Base-by-base conservation (phyloP, 2,329 filamentous ascomycete genomes). In the Trichoderma sp. region DNA sequence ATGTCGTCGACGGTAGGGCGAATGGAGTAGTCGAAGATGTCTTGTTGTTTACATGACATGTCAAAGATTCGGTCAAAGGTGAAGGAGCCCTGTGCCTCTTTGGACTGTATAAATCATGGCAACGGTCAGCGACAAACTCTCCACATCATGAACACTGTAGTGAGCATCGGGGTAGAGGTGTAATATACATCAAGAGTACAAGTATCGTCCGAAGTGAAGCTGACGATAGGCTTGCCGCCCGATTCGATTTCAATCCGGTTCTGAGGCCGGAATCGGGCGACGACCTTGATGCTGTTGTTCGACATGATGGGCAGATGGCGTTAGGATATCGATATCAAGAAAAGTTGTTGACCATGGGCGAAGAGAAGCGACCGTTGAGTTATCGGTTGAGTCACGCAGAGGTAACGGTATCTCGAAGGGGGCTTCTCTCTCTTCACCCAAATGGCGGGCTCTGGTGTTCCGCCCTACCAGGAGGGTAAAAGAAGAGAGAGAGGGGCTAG, bases 21-120 rank as follows among this genome's bases (percentile, higher is more conserved):
- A 82, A 99, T 98, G 56, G 96, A 98, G 85, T 96, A 99, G 83
- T 98, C 93, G 85, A 99, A 99, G 79, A 99, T 94, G 83, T 98
- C 95, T 79, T 89, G 87, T 84, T 99, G 96, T 79, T 90, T 90
- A 79, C 93, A 96, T 82, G 88, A 86, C 93, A 97, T 98, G 81
- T 93, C 94, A 85, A 99, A 99, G 76, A 99, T 94, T 74, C 95
- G 93, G 82, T 99, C 96, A 83, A 98, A 99, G 74, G 96, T 99
- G 82, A 98, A 99, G 81, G 90, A 87, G 73, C 94, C 94, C 76
- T 91, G 86, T 74, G 91, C 92, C 81, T 98, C 95, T 81, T 87
- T 90, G 76, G 94, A 97, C 92, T 97, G 18, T 97, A 21, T n/a
- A 71, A 79, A 15, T 43, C 57, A 43, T n/a, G 47, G 76, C 58